Percentiles rank a stretch among this genome's conserved stretches.
Conservation (phyloP, 139 green algal genomes). For the Deuterostichococcus epilithicus region DNA sequence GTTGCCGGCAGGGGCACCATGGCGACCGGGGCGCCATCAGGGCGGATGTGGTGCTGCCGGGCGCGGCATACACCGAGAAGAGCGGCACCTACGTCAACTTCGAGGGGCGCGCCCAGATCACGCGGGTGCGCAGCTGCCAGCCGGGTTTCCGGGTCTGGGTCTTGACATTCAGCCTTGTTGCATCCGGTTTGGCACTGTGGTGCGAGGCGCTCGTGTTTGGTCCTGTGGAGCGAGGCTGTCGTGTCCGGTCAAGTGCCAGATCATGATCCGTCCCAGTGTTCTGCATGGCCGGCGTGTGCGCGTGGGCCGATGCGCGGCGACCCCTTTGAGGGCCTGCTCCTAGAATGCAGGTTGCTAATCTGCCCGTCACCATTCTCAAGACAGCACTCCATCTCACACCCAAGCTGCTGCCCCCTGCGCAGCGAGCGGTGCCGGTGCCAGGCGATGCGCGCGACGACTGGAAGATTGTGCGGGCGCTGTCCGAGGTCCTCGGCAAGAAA, state of each 20-base stretch:
- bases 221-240: slow-evolving; percentile 47
- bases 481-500: slow-evolving; percentile 66
- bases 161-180: too few species aligned
- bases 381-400: neutral
- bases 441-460: slow-evolving; percentile 92
- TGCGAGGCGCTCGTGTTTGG: neutral
- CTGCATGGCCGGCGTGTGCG: too few species aligned
- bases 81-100: slow-evolving; percentile 83
- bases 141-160: neutral
- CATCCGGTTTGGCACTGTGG: too few species aligned
- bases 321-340: too few species aligned
- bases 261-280: too few species aligned
- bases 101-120: slow-evolving; percentile 92
- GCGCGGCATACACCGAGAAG: slow-evolving; percentile 88
- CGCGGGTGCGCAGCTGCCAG: slow-evolving; percentile 31
- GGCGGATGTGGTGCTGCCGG: slow-evolving; percentile 92
- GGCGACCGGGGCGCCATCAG: slow-evolving; percentile 85
- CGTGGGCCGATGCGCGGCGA: too few species aligned
- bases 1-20: slow-evolving; percentile 75
- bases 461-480: slow-evolving; percentile 84
- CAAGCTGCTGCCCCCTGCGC: too few species aligned
- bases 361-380: too few species aligned
- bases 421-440: slow-evolving; percentile 62
- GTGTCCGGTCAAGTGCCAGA: too few species aligned
- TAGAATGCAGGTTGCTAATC: too few species aligned